Evolutionary conservation across 805 yeast species (phyloP).

Genomic region (Blastobotrys attinorum): DNA sequence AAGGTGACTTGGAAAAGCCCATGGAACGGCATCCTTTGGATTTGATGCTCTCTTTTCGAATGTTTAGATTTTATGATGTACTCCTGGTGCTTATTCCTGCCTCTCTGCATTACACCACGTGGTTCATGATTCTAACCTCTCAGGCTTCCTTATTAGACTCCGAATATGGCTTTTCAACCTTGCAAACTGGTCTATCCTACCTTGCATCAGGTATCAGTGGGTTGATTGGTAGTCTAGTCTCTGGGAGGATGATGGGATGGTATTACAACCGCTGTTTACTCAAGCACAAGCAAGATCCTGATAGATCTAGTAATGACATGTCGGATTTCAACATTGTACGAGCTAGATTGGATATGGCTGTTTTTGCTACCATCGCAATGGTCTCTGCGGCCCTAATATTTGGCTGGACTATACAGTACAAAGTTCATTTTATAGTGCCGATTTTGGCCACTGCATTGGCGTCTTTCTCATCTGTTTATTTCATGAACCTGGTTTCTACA

Average conservation of each 20-base stretch:
- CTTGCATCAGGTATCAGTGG: conserved; percentile 68
- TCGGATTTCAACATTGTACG: conserved; percentile 42
- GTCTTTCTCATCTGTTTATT: conserved; percentile 47
- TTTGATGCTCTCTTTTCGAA: conserved; percentile 34
- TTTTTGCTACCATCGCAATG: conserved; percentile 36
- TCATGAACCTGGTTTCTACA: conserved; percentile 30
- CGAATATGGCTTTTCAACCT: conserved; percentile 43
- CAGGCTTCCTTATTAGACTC: conserved; percentile 46
- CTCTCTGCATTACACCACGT: conserved; percentile 56
- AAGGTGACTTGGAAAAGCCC: background rate
- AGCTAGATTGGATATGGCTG: conserved; percentile 43
- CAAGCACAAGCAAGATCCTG: conserved; percentile 3
- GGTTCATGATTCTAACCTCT: conserved; percentile 64
- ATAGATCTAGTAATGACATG: conserved; percentile 8
- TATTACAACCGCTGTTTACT: conserved; percentile 32
- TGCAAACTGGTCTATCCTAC: conserved; percentile 61
- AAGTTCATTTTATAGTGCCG: conserved; percentile 44
- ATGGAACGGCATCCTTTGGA: background rate
- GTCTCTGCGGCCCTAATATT: conserved; percentile 40
- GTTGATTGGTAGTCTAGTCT: conserved; percentile 45
- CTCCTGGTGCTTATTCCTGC: conserved; percentile 44
- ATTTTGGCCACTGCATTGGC: conserved; percentile 50
- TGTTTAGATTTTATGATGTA: conserved; percentile 39
- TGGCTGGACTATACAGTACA: conserved; percentile 64
- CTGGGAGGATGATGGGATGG: conserved; percentile 52